Percentiles rank a stretch among this genome's conserved stretches.
phyloP scores from a whole-genome alignment of 768 basidiomycete species.

The Phaeolepiota aurea region DNA sequence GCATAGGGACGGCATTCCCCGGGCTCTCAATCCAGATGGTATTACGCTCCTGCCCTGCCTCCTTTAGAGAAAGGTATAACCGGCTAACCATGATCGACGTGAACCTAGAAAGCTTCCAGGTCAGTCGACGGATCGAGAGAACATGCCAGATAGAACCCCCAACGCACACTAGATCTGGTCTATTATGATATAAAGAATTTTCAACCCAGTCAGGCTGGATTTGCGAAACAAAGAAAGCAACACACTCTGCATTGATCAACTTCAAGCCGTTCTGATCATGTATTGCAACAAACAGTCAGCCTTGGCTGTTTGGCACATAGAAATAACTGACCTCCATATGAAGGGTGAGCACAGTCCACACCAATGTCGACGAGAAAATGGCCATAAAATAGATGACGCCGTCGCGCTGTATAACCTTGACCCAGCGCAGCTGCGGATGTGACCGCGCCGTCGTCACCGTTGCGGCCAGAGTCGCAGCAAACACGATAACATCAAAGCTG shows the following conservation, averaged over 20 bases:
- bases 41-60: too few species aligned
- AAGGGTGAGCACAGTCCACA: constrained; percentile 9
- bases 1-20: too few species aligned
- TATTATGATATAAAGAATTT: neutral
- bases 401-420: constrained; percentile 11
- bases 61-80: constrained; percentile 12
- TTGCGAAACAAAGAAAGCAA: neutral
- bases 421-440: constrained; percentile 7
- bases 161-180: neutral
- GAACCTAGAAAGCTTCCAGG: constrained; percentile 6
- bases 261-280: neutral
- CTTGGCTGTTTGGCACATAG: neutral
- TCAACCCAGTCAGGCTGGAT: neutral
- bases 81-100: constrained; percentile 13
- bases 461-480: constrained; percentile 7
- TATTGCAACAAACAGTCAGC: neutral
- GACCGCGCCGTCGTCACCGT: constrained; percentile 8
- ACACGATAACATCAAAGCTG: constrained; percentile 10
- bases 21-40: too few species aligned
- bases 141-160: neutral
- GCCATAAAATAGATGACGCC: constrained; percentile 12
- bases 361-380: constrained; percentile 13
- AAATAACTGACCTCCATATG: neutral
- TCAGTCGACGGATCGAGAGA: neutral
- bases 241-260: constrained; percentile 2